phyloP scores from a whole-genome alignment of 2,329 filamentous ascomycete genomes.

The Pezicula carpinea region DNA sequence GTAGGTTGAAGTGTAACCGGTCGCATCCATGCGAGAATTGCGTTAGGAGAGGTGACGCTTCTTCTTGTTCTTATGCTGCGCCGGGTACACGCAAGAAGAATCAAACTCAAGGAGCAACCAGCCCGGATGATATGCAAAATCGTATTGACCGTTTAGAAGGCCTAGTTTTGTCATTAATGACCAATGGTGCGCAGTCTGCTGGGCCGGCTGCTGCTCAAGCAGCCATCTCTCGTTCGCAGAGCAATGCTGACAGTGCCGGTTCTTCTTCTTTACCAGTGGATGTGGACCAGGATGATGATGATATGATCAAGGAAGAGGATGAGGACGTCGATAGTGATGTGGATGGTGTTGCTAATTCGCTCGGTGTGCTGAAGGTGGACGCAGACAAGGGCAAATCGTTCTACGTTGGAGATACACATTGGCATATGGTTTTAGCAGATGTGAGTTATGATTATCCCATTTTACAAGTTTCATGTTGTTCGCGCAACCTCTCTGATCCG shows the following conservation, averaged over 20 bases:
- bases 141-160: constrained; percentile 93
- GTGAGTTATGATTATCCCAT: constrained; percentile 31
- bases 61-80: constrained; percentile 80
- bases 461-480: constrained; percentile 3
- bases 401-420: constrained; percentile 80
- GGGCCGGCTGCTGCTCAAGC: constrained; percentile 52
- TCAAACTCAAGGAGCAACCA: constrained; percentile 56
- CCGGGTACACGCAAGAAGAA: constrained; percentile 67
- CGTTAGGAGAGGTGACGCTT: constrained; percentile 76
- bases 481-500: constrained; percentile 5
- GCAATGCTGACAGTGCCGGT: constrained; percentile 21
- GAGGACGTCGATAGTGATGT: constrained; percentile 62
- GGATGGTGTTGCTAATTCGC: constrained; percentile 66
- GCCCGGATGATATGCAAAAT: constrained; percentile 95
- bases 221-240: constrained; percentile 37
- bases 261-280: constrained; percentile 21
- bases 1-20: constrained; percentile 84
- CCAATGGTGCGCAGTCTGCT: constrained; percentile 67
- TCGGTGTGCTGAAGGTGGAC: constrained; percentile 81
- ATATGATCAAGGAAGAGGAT: constrained; percentile 47
- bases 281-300: constrained; percentile 56
- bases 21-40: constrained; percentile 91
- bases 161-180: constrained; percentile 89
- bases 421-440: constrained; percentile 74
- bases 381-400: constrained; percentile 69